Evolutionary conservation across 495 filamentous ascomycete species (phyloP), one percentile per base, ranked within the genome.

Genomic region (Neurospora hispaniola): DNA sequence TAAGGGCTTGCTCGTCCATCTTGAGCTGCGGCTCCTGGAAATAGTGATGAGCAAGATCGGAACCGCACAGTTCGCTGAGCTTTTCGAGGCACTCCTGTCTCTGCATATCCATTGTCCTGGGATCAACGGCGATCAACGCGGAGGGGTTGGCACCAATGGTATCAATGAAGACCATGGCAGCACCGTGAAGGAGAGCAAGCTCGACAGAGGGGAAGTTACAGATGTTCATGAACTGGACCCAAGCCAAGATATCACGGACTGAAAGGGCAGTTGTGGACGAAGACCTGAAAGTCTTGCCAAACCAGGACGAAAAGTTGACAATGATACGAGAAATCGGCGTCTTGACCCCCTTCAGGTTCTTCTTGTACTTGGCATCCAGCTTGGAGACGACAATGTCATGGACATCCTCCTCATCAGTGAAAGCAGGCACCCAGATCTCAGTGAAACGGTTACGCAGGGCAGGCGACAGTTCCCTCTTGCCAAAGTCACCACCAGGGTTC

Each of bases 401-500:
- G 38, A 98, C 89, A 78, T 99, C 96, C 39, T 94, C 90, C 43
- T 86, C 85, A 54, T 96, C 93, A 0, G 92, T 92, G 62, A 92
- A 83, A 4, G 94, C 85, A 4, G 96, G 94, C 0, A 97, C 96
- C 96, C 96, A 99, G 27, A 99, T 97, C 79, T 99, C 96, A 0
- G 96, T 99, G 83, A 99, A 98, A 48, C 96, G 91, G 79, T 99
- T 98, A 35, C 96, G 88, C 71, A 99, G 85, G 35, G 96, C 96
- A 6, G 95, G 94, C 4, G 96, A 98, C 66, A 99, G 89, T 80
- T 99, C 96, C 75, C 92, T 91, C 79, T 99, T 99, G 71, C 96
- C 96, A 79, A 97, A 98, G 77, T 99, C 96, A 71, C 96, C 96
- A 44, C 96, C 96, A 10, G 96, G 96, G 75, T 99, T 99, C 96